Evolutionary conservation across 768 basidiomycete species (phyloP).

Genomic region (Antrodiella citrinella): DNA sequence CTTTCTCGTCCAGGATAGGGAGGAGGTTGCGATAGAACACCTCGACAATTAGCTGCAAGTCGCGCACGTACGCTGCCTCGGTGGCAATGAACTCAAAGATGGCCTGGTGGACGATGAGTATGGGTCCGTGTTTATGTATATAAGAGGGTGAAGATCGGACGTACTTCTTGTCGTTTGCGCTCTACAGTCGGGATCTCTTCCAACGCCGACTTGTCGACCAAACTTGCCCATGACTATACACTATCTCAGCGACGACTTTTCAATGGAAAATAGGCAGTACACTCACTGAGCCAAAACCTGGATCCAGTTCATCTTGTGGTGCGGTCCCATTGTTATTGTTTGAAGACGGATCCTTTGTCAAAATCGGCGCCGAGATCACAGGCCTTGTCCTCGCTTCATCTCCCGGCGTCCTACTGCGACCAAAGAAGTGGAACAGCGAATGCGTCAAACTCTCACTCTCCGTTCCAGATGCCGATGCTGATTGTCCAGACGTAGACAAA

Average conservation of each 20-base stretch:
- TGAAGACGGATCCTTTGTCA: slow-evolving; percentile 48
- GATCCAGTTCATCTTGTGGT: slow-evolving; percentile 37
- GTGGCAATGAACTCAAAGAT: slow-evolving; percentile 95
- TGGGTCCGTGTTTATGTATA: too few relatives aligned
- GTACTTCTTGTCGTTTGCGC: slow-evolving; percentile 81
- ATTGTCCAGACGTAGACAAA: neutral
- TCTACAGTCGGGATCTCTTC: slow-evolving; percentile 74
- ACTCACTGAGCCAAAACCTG: slow-evolving; percentile 62
- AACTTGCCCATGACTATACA: slow-evolving; percentile 80
- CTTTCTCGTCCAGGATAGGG: slow-evolving; percentile 62
- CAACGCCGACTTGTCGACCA: slow-evolving; percentile 78
- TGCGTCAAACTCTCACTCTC: slow-evolving; percentile 25
- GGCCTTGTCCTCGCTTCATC: slow-evolving; percentile 36
- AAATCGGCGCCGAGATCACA: slow-evolving; percentile 37
- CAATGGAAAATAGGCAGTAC: slow-evolving; percentile 3
- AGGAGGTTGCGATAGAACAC: slow-evolving; percentile 85
- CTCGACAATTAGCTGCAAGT: slow-evolving; percentile 88
- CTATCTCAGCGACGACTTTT: slow-evolving; percentile 1
- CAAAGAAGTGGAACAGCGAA: slow-evolving; percentile 56
- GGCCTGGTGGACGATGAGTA: slow-evolving; percentile 36
- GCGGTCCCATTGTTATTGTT: slow-evolving; percentile 23
- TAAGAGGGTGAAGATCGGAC: slow-evolving; percentile 5
- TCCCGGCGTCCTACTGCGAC: slow-evolving; percentile 42
- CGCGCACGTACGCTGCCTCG: slow-evolving; percentile 83
- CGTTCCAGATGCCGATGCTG: too few relatives aligned